Base-by-base conservation (phyloP, 345 rosid genomes). In the Pistacia integerrima region DNA sequence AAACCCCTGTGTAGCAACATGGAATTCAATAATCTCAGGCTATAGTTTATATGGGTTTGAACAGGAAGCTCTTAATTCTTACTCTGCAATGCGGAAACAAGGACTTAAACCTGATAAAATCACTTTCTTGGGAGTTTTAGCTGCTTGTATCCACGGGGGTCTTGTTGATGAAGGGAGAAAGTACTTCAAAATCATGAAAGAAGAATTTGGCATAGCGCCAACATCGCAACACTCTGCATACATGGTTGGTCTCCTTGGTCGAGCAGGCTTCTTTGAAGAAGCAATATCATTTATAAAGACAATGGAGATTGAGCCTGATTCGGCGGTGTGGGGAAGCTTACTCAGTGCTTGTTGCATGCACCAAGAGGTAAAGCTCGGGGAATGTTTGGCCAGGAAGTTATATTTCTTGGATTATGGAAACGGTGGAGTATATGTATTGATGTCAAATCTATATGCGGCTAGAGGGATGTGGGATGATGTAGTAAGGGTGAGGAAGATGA, bases 391-490 rank as follows among this genome's bases (percentile, higher is more conserved):
- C 75, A 92, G 87, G 89, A 92, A 88, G 77, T 38, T 91, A 52
- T 87, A 87, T 74, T 83, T 91, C 70, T 68, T 88, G 88, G 96
- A 92, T 80, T 72, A 79, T 67, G 79, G 71, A 72, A 88, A 90
- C 64, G 93, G 97, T 28, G 98, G 97, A 16, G 78, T 94, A 60
- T 94, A 92, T 64, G 90, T 94, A 17, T 75, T 90, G 83, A 91
- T 94, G 97, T 94, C 98, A 17, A 94, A 94, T 84, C 86, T 94
- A 25, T 94, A 92, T 79, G 98, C 98, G 58, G 78, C 85, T 36
- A 74, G 80, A 74, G 88, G 71, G 74, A 91, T 90, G 86, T 94
- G 94, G 97, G 93, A 87, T 11, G 93, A 92, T 51, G 96, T 88
- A 28, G 88, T 79, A 30, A 82, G 88, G 81, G 88, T 91, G 77